Evolutionary conservation across 2,329 filamentous ascomycete genomes (phyloP), one percentile per base, ranked within the genome.

Genomic region (Neofusicoccum sp.): DNA sequence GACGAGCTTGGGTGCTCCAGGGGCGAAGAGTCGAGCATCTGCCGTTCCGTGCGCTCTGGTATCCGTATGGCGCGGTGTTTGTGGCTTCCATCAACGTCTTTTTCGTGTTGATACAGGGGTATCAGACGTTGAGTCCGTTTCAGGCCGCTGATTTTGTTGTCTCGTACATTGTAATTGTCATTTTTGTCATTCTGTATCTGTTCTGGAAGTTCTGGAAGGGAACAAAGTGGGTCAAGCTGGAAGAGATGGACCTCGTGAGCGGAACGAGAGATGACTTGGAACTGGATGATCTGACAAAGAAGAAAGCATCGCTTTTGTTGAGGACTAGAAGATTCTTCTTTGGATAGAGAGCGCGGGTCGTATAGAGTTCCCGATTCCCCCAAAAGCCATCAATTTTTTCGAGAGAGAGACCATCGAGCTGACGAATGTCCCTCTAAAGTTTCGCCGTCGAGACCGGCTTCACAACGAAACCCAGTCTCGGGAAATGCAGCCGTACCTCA

Each of bases 81-180:
- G 79, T 81, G 4, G 71, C 84, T 1, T 71, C 67, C 6, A 76
- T 79, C 8, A 84, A 84, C 56, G 66, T 83, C 3, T 84, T 85
- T 67, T 76, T 85, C 3, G 77, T 81, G 2, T 76, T 85, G 34
- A 80, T 85, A 16, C 81, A 84, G 66, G 83, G 83, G 6, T 84
- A 83, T 74, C 82, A 79, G 3, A 83, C 81, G 1, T 77, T 85
- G 22, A 79, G 76, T n/a, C 82, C 81, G 0, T 85, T 84, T 62
- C 78, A 79, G 50, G 78, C 78, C 0, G 79, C 78, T 1, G 78
- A 74, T 14, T 86, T 85, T 64, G 81, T 85, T 1, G 78, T 84
- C 63, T 82, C 81, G 28, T 85, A 85, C 63, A 82, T 85, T 11
- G 52, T 41, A n/a, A 56, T 56, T 50, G 29, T 50, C 29, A 11